Evolutionary conservation across 163 green algal species (phyloP), one percentile per base, ranked within the genome.

Genomic region (Scenedesmus sp.): DNA sequence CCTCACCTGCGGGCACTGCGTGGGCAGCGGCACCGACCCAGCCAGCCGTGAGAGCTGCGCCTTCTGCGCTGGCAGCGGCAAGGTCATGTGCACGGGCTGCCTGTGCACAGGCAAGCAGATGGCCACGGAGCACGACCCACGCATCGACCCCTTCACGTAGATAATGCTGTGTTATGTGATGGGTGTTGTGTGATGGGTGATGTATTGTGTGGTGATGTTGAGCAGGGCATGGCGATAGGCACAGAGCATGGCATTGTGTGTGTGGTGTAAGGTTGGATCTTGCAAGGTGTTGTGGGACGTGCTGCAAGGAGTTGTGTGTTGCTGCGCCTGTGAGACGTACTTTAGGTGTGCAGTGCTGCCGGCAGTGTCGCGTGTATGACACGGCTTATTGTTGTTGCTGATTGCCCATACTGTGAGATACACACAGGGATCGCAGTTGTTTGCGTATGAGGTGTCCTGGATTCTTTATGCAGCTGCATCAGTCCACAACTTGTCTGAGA

Each of bases 31-130:
- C n/a, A 23, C 94, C 16, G 94, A 95, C 77, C 90, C 77, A n/a
- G 60, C 52, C 55, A 94, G 91, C 70, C 89, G 67, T 56, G 86
- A 90, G 20, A 55, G 83, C 15, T 99, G 97, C 94, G 87, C 93
- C 57, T 96, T 82, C 73, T 93, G 92, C 64, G 83, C 94, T 6
- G 95, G 96, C 82, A 98, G 95, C 26, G 96, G 96, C 85, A 99
- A 99, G 94, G 98, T 99, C 85, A 99, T 99, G 98, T 99, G 98
- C 96, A 99, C 98, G 1, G 96, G 94, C 23, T 99, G 98, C 95
- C 94, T 99, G 57, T 99, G 98, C 95, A 99, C 98, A 13, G 98
- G 98, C 20, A 99, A 99, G 95, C 95, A 97, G 70, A 93, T 99
- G 88, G 98, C 97, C 2, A 99, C 97, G 54, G 98, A 99, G 96